phyloP scores from a whole-genome alignment of 1,284 basidiomycete species.

The Papiliotrema flavescens region DNA sequence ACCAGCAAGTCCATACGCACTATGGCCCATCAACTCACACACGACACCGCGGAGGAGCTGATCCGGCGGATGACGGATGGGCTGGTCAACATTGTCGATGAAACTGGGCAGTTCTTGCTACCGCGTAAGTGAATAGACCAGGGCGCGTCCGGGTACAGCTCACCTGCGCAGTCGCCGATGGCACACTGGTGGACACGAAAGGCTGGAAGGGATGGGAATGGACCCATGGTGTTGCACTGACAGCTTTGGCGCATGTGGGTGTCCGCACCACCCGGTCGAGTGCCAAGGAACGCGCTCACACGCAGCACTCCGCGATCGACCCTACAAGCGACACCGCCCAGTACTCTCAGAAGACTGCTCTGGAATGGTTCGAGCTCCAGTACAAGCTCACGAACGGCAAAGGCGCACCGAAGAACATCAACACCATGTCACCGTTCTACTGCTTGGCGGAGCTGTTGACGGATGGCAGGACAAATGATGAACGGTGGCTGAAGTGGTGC shows the following conservation, averaged over 20 bases:
- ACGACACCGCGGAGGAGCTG: constrained; percentile 33
- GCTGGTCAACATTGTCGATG: constrained; percentile 61
- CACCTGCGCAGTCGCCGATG: constrained; percentile 52
- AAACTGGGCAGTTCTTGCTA: constrained; percentile 59
- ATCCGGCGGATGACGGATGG: constrained; percentile 57
- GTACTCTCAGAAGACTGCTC: constrained; percentile 52
- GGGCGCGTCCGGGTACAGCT: background rate
- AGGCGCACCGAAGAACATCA: constrained; percentile 65
- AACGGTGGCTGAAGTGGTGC: constrained; percentile 42
- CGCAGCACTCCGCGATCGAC: constrained; percentile 24
- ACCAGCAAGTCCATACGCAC: background rate
- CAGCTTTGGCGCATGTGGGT: constrained; percentile 26
- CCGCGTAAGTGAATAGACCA: constrained; percentile 30
- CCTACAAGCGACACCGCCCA: constrained; percentile 50
- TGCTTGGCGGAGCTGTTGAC: constrained; percentile 56
- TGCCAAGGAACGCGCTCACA: background rate
- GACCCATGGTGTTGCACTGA: constrained; percentile 56
- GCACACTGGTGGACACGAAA: constrained; percentile 62
- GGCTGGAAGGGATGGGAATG: constrained; percentile 66
- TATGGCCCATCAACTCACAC: constrained; percentile 13
- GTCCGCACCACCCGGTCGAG: background rate
- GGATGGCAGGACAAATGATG: constrained; percentile 27
- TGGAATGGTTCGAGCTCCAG: constrained; percentile 59
- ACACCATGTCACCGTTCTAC: constrained; percentile 63
- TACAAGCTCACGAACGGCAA: constrained; percentile 50